phyloP scores from a whole-genome alignment of 805 yeast genomes.

The Kazachstania bromeliacearum region DNA sequence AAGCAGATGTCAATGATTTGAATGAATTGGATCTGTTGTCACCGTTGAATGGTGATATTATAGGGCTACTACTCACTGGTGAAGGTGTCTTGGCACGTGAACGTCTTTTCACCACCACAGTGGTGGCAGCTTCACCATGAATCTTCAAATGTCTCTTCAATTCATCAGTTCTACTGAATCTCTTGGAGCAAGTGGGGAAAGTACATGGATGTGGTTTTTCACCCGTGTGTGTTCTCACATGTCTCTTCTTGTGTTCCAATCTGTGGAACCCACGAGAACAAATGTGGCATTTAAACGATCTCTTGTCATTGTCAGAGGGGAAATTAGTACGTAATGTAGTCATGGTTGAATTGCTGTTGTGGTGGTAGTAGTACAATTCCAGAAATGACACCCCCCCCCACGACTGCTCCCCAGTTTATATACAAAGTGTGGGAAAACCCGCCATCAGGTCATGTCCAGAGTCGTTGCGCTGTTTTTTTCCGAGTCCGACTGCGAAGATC shows the following conservation, averaged over 20 bases:
- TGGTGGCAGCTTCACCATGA: constrained; percentile 33
- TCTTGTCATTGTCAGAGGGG: constrained; percentile 18
- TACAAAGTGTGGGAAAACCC: too few relatives aligned
- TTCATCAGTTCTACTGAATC: constrained; percentile 74
- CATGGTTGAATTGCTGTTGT: too few relatives aligned
- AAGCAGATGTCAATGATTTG: too few relatives aligned
- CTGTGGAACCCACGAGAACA: constrained; percentile 82
- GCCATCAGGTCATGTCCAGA: too few relatives aligned
- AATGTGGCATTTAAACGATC: constrained; percentile 77
- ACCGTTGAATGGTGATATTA: too few relatives aligned
- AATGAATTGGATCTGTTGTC: too few relatives aligned
- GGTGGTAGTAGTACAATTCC: too few relatives aligned
- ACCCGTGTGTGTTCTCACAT: constrained; percentile 84
- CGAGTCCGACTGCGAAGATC: too few relatives aligned
- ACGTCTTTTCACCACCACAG: not conserved
- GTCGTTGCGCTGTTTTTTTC: too few relatives aligned
- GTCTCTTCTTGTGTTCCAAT: constrained; percentile 82
- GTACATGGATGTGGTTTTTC: constrained; percentile 82
- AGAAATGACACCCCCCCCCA: too few relatives aligned
- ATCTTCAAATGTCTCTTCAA: constrained; percentile 75
- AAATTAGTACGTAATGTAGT: not conserved
- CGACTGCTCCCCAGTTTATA: too few relatives aligned
- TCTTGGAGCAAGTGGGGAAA: constrained; percentile 68
- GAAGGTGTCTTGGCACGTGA: not conserved
- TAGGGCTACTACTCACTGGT: not conserved